These are phyloP conservation scores for Leonotis leonurus DNA, from an alignment of 257 asterid genomes.

Conservation along the genomic window DNA sequence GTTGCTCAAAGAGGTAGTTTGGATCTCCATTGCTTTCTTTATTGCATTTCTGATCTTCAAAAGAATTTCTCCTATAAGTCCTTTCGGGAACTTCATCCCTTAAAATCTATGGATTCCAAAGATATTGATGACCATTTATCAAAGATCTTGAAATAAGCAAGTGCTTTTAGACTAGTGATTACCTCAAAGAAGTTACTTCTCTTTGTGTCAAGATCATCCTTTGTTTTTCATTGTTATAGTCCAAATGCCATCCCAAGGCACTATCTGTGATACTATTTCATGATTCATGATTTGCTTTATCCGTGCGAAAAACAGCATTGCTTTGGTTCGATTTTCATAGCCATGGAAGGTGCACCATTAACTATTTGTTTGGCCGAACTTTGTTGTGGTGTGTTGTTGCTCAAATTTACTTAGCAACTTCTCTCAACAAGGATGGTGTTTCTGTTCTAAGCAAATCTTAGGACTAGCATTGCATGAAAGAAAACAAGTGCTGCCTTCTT, in stretches of 20 bases:
- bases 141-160: background rate
- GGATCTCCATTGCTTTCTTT: background rate
- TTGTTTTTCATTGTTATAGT: background rate
- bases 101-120: background rate
- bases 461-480: no score
- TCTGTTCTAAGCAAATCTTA: background rate
- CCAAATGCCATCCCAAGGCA: background rate
- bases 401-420: background rate
- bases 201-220: constrained; percentile 3
- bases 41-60: background rate
- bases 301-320: background rate
- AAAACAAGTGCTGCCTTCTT: background rate
- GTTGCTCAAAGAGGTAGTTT: constrained; percentile 18
- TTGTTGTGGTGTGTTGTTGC: background rate
- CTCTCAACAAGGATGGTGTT: background rate
- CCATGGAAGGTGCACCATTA: background rate
- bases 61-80: background rate
- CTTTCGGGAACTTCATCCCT: background rate
- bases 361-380: background rate
- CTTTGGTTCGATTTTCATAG: background rate
- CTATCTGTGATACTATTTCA: background rate
- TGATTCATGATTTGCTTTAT: background rate
- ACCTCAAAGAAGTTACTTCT: constrained; percentile 29
- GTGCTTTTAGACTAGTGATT: constrained; percentile 16
- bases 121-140: constrained; percentile 1